These are phyloP conservation scores for Balakata baccata DNA, from an alignment of 345 rosid species.

Conservation along the genomic window DNA sequence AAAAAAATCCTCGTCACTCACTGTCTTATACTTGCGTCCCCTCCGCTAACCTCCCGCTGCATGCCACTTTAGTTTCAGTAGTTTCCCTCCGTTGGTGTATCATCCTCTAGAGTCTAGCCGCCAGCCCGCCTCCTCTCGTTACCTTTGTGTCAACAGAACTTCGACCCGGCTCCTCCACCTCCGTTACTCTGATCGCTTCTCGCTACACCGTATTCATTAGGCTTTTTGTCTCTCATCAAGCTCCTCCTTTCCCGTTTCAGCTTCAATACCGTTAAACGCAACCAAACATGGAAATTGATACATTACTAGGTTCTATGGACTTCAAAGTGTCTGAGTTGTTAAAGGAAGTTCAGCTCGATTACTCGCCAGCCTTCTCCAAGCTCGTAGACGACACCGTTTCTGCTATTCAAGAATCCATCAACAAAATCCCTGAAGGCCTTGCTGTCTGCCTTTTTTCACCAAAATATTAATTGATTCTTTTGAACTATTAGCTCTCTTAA, in stretches of 20 bases:
- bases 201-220: too few species aligned
- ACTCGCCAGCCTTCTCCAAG: slow-evolving; percentile 42
- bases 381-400: slow-evolving; percentile 50
- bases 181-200: too few species aligned
- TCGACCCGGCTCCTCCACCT: too few species aligned
- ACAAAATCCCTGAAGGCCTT: slow-evolving; percentile 44
- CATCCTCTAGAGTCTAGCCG: too few species aligned
- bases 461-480: not conserved
- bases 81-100: too few species aligned
- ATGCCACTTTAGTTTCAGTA: too few species aligned
- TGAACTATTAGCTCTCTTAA: not conserved
- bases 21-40: too few species aligned
- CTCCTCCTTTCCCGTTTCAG: not conserved
- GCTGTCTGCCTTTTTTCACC: slow-evolving; percentile 27
- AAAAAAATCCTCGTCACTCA: too few species aligned
- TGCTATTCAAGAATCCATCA: slow-evolving; percentile 40
- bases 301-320: slow-evolving; percentile 28
- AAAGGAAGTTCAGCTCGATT: slow-evolving; percentile 49
- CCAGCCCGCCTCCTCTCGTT: too few species aligned
- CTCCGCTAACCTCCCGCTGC: too few species aligned
- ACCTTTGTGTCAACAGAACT: too few species aligned
- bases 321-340: slow-evolving; percentile 47
- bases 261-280: not conserved
- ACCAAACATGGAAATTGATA: slow-evolving; percentile 6
- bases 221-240: too few species aligned